phyloP scores from a whole-genome alignment of 176 grass and related monocot species.

The Cenchrus americanus region DNA sequence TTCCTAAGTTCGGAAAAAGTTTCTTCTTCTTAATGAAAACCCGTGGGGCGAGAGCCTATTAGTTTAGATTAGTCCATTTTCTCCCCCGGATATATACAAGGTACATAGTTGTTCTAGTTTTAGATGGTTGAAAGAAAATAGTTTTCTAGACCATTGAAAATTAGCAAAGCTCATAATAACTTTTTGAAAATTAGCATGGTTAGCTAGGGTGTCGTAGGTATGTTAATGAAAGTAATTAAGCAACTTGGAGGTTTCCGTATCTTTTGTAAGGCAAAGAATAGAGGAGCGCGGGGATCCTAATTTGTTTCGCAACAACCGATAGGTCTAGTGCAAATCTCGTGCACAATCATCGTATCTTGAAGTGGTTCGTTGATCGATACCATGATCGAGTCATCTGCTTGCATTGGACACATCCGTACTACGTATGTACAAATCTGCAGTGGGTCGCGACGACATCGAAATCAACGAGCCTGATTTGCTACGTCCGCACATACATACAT shows the following conservation, averaged over 20 bases:
- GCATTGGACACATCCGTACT: background rate
- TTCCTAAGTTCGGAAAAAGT: too few relatives aligned
- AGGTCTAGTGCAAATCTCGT: constrained; percentile 9
- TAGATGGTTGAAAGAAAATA: background rate
- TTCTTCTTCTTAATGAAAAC: too few relatives aligned
- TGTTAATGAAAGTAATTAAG: background rate
- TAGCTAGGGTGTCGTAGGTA: too few relatives aligned
- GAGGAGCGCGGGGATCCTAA: background rate
- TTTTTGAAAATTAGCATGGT: too few relatives aligned
- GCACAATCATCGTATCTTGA: constrained; percentile 7
- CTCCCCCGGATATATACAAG: background rate
- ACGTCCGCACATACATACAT: background rate
- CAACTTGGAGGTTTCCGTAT: constrained; percentile 2
- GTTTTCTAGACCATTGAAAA: too few relatives aligned
- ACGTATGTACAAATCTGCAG: background rate
- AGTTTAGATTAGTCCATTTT: background rate
- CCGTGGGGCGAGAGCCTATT: too few relatives aligned
- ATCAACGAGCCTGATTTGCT: constrained; percentile 26
- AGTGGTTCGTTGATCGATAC: background rate
- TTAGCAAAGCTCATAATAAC: too few relatives aligned
- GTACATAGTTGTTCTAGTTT: background rate
- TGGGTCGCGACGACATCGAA: background rate
- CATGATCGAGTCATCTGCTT: background rate
- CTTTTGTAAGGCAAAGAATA: background rate
- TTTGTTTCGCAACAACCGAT: background rate